Percentiles rank a stretch among this genome's conserved stretches.
Evolutionary conservation across 2,329 filamentous ascomycete species (phyloP).

Genomic region (Fusarium hainanense): DNA sequence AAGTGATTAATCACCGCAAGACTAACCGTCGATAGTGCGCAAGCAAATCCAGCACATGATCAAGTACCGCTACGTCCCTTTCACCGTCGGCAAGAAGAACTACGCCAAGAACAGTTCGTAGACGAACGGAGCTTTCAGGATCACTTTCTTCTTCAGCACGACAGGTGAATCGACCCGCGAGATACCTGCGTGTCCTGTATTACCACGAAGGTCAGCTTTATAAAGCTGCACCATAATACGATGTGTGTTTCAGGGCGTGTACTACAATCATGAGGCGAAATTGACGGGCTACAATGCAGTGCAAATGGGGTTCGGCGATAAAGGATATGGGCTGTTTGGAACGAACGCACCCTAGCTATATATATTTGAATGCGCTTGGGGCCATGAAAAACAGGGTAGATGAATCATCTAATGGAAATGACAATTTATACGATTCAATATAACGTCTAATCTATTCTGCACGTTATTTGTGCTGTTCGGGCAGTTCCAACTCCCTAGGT

Average conservation of each 20-base stretch:
- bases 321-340: constrained; percentile 26
- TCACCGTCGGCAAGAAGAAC: constrained; percentile 88
- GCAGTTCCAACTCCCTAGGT: neutral
- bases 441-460: neutral
- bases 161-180: constrained; percentile 12
- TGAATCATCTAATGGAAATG: constrained; percentile 46
- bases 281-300: constrained; percentile 28
- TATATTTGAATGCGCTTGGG: constrained; percentile 42
- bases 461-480: neutral
- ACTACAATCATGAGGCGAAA: constrained; percentile 39
- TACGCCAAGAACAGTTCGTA: constrained; percentile 74
- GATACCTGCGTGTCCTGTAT: constrained; percentile 43
- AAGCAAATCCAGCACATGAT: constrained; percentile 99
- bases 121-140: constrained; percentile 11
- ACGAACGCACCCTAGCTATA: constrained; percentile 33
- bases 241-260: constrained; percentile 38
- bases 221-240: constrained; percentile 43
- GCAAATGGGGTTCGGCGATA: constrained; percentile 31
- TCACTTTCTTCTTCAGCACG: constrained; percentile 39
- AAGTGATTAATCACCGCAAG: neutral
- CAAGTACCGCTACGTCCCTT: constrained; percentile 98
- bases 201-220: constrained; percentile 42
- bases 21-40: constrained; percentile 72
- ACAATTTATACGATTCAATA: constrained; percentile 23
- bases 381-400: constrained; percentile 32